Evolutionary conservation across 1,139 yeast species (phyloP), one percentile per base, ranked within the genome.

Genomic region (Yamadazyma conglobata): DNA sequence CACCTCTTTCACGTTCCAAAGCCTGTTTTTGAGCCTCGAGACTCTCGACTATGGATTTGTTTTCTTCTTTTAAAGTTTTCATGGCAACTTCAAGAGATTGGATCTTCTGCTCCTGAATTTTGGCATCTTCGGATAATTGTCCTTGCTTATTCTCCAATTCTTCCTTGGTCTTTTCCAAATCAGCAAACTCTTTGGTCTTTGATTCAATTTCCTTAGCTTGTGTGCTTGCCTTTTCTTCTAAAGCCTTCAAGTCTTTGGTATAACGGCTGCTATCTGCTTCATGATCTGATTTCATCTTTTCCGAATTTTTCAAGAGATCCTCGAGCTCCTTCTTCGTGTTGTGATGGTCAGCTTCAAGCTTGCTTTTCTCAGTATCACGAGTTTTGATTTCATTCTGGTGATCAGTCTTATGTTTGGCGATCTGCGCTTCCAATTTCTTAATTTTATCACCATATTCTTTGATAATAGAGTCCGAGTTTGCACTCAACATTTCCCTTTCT

Each of bases 401-500:
- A 3, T 34, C 38, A 3, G 29, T 15, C 20, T 48, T 45, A 4
- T 45, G 31, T 2, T 35, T 33, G 2, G 35, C 19, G 7, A 56
- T 32, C 3, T 37, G 32, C 2, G 32, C 27, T 33, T 60, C 64
- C 22, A 57, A 42, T 6, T 32, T 32, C 25, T 49, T 54, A n/a
- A 72, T 64, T 42, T 64, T 72, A 27, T 67, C 72, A 6, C 71
- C 58, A 39, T 72, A 74, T 34, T 71, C 74, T 42, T 66, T 56
- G 5, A 70, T 58, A 0, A 69, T 56, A 2, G 73, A 57, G 31
- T 72, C 77, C 1, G 82, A 73, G 32, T 58, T 71, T 38, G 70
- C 69, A 37, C 63, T 66, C 13, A 70, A 46, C 47, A 70, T 53
- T 8, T 55, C 60, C 30, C 79, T 53, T 44, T 76, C 81, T 24